Conservation (phyloP, 1,139 yeast species). For the Candida pseudoviswanathii region DNA sequence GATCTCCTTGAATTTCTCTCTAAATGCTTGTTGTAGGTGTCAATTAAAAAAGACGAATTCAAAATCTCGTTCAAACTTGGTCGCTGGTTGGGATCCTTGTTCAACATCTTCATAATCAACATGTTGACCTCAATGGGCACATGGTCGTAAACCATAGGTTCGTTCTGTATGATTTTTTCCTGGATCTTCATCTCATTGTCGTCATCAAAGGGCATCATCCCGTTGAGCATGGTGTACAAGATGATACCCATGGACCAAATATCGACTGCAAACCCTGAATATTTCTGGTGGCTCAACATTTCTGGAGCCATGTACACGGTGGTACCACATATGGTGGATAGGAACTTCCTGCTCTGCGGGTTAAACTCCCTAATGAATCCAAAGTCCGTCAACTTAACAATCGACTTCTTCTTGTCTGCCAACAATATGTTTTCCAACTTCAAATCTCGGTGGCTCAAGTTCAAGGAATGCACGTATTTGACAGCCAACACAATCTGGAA, state of each 20-base stretch:
- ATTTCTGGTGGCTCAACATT: constrained; percentile 63
- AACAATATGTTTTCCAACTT: constrained; percentile 83
- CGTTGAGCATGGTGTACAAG: constrained; percentile 84
- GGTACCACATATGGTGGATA: constrained; percentile 92
- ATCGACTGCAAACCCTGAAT: constrained; percentile 82
- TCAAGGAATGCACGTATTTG: constrained; percentile 77
- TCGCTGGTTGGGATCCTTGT: constrained; percentile 67
- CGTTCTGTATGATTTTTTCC: constrained; percentile 60
- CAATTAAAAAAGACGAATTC: constrained; percentile 61
- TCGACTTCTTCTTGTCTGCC: constrained; percentile 59
- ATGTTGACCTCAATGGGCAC: constrained; percentile 51
- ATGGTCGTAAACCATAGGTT: constrained; percentile 55
- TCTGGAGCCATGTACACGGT: constrained; percentile 98
- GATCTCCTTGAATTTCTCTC: constrained; percentile 18
- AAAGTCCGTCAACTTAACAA: constrained; percentile 82
- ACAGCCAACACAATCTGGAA: constrained; percentile 83
- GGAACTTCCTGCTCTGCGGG: constrained; percentile 51
- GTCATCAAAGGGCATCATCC: constrained; percentile 90
- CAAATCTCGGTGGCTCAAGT: constrained; percentile 87
- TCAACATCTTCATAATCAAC: constrained; percentile 56
- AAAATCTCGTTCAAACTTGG: constrained; percentile 64
- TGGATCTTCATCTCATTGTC: constrained; percentile 71
- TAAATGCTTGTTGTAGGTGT: constrained; percentile 29
- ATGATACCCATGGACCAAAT: constrained; percentile 94
- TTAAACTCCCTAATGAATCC: constrained; percentile 86